Evolutionary conservation across 108 stramenopile genomes (phyloP), one percentile per base, ranked within the genome.

Genomic region (Cyclotella kingstonii): DNA sequence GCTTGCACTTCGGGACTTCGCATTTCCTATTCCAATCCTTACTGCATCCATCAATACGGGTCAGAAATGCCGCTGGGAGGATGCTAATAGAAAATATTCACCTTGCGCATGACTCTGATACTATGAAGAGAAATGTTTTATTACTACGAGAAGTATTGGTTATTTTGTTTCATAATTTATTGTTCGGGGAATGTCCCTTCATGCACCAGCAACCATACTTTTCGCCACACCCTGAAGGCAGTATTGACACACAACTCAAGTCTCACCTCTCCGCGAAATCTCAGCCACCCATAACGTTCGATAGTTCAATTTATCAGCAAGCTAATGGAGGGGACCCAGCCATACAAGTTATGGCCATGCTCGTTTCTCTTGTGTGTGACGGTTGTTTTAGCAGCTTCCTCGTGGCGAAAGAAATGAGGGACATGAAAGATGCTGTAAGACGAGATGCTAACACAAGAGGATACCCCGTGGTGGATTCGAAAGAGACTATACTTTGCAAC

Each of bases 1-100:
- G 10, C 28, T 15, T 11, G 25, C 56, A 53, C 33, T 43, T 57
- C 36, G 70, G 70, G 12, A 71, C 70, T n/a, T 40, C 31, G 35
- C 71, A 73, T 57, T 73, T 73, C 35, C 34, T 73, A 35, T 59
- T 73, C 33, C 71, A 56, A 36, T 64, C 62, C 4, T 44, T 73
- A 42, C 53, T 64, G 0, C 71, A 73, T 52, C 57, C 62, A 21
- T 73, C 71, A 7, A 33, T 73, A 2, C 55, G 23, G 19, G 63
- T 73, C 0, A 31, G 71, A 15, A 49, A 63, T 12, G 41, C 56
- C 23, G 56, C 63, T 4, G 62, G 54, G 14, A 36, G 71, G 3
- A 64, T 73, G 43, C 38, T 73, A 44, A 5, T 73, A 21, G 57
- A 64, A 21, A 57, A 56, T 45, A 14, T 64, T 39, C 71, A 73